phyloP scores from a whole-genome alignment of 1,284 basidiomycete species.

The Trichosporon inkin region DNA sequence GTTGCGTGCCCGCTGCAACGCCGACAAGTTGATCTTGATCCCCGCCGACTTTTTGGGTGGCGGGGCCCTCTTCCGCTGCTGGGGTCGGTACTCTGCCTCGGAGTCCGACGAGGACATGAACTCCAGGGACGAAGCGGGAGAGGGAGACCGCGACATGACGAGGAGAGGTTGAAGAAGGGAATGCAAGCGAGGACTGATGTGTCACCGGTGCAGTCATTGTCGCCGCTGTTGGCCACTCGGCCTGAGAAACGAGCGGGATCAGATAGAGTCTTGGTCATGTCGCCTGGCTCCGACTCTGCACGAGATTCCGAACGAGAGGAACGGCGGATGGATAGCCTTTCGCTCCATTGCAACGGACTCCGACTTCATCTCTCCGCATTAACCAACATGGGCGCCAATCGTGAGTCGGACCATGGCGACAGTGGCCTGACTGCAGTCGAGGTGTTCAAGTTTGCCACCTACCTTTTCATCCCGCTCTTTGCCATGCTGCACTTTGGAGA shows the following conservation, averaged over 20 bases:
- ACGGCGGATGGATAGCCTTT: neutral
- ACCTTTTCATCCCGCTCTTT: constrained; percentile 80
- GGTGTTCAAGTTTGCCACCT: constrained; percentile 81
- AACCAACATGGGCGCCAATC: constrained; percentile 23
- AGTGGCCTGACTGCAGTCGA: constrained; percentile 55
- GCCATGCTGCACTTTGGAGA: constrained; percentile 84
- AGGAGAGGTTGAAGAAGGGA: neutral
- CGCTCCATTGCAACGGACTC: neutral
- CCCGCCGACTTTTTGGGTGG: constrained; percentile 11
- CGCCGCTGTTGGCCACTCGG: constrained; percentile 12
- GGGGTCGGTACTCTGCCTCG: constrained; percentile 38
- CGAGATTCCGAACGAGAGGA: constrained; percentile 2
- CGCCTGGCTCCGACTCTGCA: constrained; percentile 2
- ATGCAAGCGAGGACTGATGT: neutral
- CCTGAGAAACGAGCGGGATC: constrained; percentile 9
- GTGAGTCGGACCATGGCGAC: constrained; percentile 2
- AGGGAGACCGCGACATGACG: constrained; percentile 41
- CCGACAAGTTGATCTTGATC: constrained; percentile 42
- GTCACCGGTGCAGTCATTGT: neutral
- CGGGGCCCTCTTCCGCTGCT: constrained; percentile 17
- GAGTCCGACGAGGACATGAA: constrained; percentile 38
- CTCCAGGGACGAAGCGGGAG: constrained; percentile 47
- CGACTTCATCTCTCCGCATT: neutral
- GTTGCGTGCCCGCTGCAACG: constrained; percentile 29
- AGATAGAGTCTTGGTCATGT: constrained; percentile 9